These are phyloP conservation scores for Citrullus amarus DNA, from an alignment of 306 rosid species.

Conservation along the genomic window DNA sequence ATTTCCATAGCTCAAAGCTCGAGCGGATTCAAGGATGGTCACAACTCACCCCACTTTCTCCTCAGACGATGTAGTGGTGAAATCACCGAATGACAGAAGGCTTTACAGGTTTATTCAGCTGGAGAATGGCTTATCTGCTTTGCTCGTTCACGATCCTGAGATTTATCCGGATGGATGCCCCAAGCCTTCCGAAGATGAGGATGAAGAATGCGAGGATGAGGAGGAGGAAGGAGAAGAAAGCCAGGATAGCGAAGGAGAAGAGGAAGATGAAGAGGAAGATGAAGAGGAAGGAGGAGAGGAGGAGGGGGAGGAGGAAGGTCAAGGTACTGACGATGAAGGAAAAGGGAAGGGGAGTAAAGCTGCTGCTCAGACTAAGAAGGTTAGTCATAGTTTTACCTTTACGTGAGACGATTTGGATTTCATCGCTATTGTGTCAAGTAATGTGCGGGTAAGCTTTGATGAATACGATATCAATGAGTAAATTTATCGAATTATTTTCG, in stretches of 20 bases:
- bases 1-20: neutral
- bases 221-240: neutral
- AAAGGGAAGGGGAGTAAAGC: conserved; percentile 24
- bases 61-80: conserved; percentile 46
- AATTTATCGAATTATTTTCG: neutral
- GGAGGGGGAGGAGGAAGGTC: conserved; percentile 14
- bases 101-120: conserved; percentile 52
- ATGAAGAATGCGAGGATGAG: conserved; percentile 17
- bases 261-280: neutral
- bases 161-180: conserved; percentile 55
- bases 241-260: too few species aligned
- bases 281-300: conserved; percentile 12
- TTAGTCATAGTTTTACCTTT: conserved; percentile 8
- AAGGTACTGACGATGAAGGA: conserved; percentile 14
- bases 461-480: neutral
- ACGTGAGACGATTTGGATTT: neutral
- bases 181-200: conserved; percentile 16
- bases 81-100: conserved; percentile 72
- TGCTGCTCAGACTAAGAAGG: conserved; percentile 76
- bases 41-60: conserved; percentile 25
- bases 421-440: too few species aligned
- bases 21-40: neutral
- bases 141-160: conserved; percentile 91
- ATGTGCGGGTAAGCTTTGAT: neutral
- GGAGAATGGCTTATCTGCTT: conserved; percentile 61